Base-by-base conservation (phyloP, 257 asterid genomes). In the Solanum okadae region DNA sequence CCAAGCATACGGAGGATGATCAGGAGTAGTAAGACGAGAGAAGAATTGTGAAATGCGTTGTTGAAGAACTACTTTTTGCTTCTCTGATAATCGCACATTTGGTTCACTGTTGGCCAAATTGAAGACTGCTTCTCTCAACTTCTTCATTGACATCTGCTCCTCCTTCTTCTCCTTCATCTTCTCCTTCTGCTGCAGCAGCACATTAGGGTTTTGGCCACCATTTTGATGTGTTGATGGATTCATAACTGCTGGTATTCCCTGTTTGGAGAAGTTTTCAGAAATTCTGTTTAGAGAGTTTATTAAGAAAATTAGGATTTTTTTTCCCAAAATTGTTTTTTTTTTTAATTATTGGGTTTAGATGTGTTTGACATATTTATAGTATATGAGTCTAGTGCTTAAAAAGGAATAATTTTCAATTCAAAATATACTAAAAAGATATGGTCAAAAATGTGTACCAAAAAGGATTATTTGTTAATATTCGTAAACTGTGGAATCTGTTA, bases 1-100 rank as follows among this genome's bases (percentile, higher is more conserved):
- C 85, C 85, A 79, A 79, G 85, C 8, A 46, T 79, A 79, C 12
- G 85, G 85, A 79, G 85, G 85, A 27, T 79, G 85, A 79, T 79
- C 85, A 27, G 85, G 85, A 25, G 15, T 52, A 29, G 6, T 1
- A 37, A 70, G 44, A 52, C 3, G 5, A 27, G 49, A 15, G 42
- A 23, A 31, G 10, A 38, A 10, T 10, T 33, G 11, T 20, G 42
- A 16, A 27, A 42, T 16, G 34, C 6, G 67, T 79, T 79, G 38
- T 44, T 46, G 85, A 79, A 79, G 85, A 79, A 16, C 5, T 7
- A 13, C 23, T 1, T 18, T 9, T 33, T 79, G 65, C 40, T n/a
- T 27, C 1, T 12, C 10, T 12, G 67, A 15, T 12, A 79, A 46
- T 44, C 40, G 40, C 4, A 3, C 67, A 27, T 79, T 79, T 44